phyloP scores from a whole-genome alignment of 2,329 filamentous ascomycete species.

The Parastagonospora nodorum region DNA sequence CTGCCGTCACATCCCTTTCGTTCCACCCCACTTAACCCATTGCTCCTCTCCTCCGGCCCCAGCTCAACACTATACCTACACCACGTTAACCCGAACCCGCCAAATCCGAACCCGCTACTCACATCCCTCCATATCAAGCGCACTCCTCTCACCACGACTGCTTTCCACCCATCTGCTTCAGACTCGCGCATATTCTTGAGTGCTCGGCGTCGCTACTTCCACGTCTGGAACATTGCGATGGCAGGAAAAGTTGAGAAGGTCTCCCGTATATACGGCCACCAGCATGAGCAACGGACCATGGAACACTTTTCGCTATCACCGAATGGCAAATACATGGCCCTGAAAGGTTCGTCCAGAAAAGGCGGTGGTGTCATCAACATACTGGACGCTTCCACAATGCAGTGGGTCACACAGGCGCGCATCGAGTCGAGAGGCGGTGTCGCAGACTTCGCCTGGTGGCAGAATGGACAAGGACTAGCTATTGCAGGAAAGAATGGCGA shows the following conservation, averaged over 20 bases:
- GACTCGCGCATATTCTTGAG: constrained; percentile 86
- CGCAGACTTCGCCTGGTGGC: constrained; percentile 93
- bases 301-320: constrained; percentile 88
- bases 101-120: constrained; percentile 82
- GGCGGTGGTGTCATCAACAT: constrained; percentile 89
- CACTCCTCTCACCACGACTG: constrained; percentile 82
- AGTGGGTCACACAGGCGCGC: constrained; percentile 84
- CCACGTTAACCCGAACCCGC: constrained; percentile 78
- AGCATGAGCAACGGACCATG: constrained; percentile 86
- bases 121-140: constrained; percentile 86
- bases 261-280: constrained; percentile 73
- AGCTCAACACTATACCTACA: constrained; percentile 87
- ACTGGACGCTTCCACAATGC: constrained; percentile 76
- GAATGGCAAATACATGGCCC: constrained; percentile 81
- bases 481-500: constrained; percentile 87
- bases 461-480: constrained; percentile 77
- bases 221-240: constrained; percentile 88
- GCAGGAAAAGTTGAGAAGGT: constrained; percentile 84
- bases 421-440: constrained; percentile 83
- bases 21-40: constrained; percentile 90
- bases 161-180: constrained; percentile 70
- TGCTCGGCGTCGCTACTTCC: constrained; percentile 87
- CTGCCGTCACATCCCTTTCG: constrained; percentile 78
- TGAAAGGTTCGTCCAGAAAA: constrained; percentile 79
- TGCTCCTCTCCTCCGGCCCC: constrained; percentile 86